phyloP scores from a whole-genome alignment of 306 rosid species.

The Vicia villosa region DNA sequence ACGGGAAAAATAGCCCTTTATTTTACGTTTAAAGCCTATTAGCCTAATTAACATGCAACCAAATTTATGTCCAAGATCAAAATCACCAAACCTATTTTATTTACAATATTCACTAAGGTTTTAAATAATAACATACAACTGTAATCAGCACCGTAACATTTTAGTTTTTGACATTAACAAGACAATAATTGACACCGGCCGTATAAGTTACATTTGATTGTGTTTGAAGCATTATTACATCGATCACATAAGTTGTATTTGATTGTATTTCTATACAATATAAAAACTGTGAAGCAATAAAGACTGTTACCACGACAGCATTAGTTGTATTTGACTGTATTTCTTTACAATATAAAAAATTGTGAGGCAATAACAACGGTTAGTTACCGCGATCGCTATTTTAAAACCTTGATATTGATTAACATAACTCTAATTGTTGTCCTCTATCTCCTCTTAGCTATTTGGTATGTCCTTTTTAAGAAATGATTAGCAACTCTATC shows the following conservation, averaged over 20 bases:
- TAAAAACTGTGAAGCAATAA: not conserved
- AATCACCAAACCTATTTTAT: not conserved
- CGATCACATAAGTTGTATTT: not conserved
- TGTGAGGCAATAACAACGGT: not conserved
- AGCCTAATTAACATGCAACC: not conserved
- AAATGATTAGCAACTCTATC: conserved; percentile 69
- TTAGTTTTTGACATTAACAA: no score
- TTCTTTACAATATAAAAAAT: not conserved
- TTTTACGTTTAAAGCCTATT: not conserved
- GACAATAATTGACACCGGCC: no score
- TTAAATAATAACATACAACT: not conserved
- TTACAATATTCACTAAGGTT: not conserved
- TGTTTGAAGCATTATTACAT: not conserved
- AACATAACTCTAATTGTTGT: not conserved
- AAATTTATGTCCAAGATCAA: not conserved
- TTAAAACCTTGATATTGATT: not conserved
- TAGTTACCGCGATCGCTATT: not conserved
- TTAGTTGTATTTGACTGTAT: not conserved
- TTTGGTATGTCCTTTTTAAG: conserved; percentile 77
- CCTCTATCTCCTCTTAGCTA: conserved; percentile 68
- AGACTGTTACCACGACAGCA: not conserved
- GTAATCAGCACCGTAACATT: no score
- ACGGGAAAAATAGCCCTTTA: not conserved
- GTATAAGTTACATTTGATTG: not conserved
- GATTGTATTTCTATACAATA: not conserved